Base-by-base conservation (phyloP, 2,329 filamentous ascomycete species). In the Ustulina deusta region DNA sequence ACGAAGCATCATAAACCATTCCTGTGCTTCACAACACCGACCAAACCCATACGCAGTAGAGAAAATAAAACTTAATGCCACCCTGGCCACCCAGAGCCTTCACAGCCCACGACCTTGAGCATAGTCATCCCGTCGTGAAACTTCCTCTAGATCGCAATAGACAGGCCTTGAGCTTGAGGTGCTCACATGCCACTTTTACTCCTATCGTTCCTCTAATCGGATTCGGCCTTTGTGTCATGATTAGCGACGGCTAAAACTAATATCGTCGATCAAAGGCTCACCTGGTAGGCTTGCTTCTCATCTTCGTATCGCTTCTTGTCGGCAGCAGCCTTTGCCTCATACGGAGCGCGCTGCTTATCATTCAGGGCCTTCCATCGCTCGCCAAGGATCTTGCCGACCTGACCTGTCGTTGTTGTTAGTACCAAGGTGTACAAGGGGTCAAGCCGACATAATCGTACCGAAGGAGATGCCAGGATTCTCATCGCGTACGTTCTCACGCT, bases 241-340 rank as follows among this genome's bases (percentile, higher is more conserved):
- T 70, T 67, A 66, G 67, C 36, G 61, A 54, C 38, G 42, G 57
- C 38, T 61, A 66, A 17, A 3, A 27, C 6, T 3, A 38, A 17
- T 13, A 49, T 55, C 60, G 6, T 10, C 17, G 7, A 36, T 27
- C 36, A n/a, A 40, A 44, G 3, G 83, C 91, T 86, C 86, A 97
- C 93, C 78, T 93, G 90, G 87, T 97, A 99, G 73, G 89, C 92
- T 74, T 91, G 91, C 89, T 99, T 99, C 89, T 98, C 94, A 75
- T 97, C 93, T 83, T 98, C 95, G 81, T 98, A 99, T 71, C 96
- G 91, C 91, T 98, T 97, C 93, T 98, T 99, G 85, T 99, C 96
- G 72, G 91, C 87, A 60, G 92, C 93, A 79, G 96, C 96, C 91
- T 98, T 98, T 81, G 93, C 92, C 84, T 98, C 95, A 79, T 98